Evolutionary conservation across 768 basidiomycete genomes (phyloP).

Genomic region (Kwoniella dendrophila): DNA sequence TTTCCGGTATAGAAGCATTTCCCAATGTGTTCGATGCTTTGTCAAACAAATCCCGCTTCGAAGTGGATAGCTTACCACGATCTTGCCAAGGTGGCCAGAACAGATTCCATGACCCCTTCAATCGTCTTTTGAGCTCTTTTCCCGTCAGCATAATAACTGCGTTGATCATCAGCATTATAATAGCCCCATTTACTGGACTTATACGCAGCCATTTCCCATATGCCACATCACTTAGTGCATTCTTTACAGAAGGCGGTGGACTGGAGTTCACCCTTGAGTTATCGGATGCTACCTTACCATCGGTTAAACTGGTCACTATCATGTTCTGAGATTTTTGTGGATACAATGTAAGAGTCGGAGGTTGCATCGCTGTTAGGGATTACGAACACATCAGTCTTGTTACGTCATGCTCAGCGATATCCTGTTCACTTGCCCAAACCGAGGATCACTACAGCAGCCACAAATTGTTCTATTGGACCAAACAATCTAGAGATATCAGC

Average conservation of each 20-base stretch:
- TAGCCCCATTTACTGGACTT: constrained; percentile 14
- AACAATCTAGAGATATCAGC: constrained; percentile 30
- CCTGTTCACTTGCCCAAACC: constrained; percentile 31
- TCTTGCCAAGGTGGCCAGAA: constrained; percentile 49
- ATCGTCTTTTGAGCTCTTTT: constrained; percentile 14
- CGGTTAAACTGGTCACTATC: too few relatives aligned
- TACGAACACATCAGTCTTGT: not conserved
- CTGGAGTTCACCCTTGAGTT: too few relatives aligned
- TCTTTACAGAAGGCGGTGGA: too few relatives aligned
- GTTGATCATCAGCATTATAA: constrained; percentile 31
- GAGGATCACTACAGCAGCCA: constrained; percentile 35
- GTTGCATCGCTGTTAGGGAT: constrained; percentile 21
- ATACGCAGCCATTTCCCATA: constrained; percentile 5
- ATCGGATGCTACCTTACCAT: too few relatives aligned
- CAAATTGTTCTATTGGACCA: constrained; percentile 44
- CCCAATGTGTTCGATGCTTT: too few relatives aligned
- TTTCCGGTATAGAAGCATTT: too few relatives aligned
- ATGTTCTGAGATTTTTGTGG: too few relatives aligned
- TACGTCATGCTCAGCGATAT: not conserved
- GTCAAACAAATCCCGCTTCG: not conserved
- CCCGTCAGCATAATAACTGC: constrained; percentile 18
- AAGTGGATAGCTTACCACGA: constrained; percentile 1
- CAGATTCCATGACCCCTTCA: constrained; percentile 33
- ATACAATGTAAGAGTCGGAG: constrained; percentile 14
- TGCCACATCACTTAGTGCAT: too few relatives aligned